Percentiles rank a stretch among this genome's conserved stretches.
Conservation (phyloP, 2,329 filamentous ascomycete species). For the Alternaria conjuncta region DNA sequence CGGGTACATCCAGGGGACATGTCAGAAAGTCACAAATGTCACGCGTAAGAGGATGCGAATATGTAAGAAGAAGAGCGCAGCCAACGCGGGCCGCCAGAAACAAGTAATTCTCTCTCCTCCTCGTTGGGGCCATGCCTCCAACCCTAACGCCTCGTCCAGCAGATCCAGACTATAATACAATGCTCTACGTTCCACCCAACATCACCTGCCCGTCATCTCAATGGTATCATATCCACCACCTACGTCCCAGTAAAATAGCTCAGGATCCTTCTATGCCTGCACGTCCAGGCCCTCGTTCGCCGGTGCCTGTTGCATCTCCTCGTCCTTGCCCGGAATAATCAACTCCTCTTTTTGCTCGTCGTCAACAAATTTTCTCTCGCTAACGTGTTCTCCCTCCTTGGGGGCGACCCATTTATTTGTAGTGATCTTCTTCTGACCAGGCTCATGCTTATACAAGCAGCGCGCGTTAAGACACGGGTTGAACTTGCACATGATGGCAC, state of each 20-base stretch:
- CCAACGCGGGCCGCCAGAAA: conserved; percentile 8
- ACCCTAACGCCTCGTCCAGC: conserved; percentile 18
- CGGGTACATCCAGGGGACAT: not conserved
- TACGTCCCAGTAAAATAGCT: not conserved
- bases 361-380: conserved; percentile 86
- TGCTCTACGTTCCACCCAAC: conserved; percentile 16
- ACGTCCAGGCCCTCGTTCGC: conserved; percentile 30
- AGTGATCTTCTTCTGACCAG: conserved; percentile 79
- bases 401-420: conserved; percentile 86
- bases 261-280: conserved; percentile 19
- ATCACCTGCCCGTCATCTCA: conserved; percentile 1
- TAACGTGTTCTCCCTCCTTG: conserved; percentile 67
- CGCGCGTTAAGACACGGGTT: conserved; percentile 88
- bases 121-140: conserved; percentile 8
- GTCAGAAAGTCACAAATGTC: not conserved
- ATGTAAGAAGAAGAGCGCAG: conserved; percentile 12
- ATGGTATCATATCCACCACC: conserved; percentile 25
- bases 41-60: not conserved
- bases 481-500: conserved; percentile 84
- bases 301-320: conserved; percentile 23
- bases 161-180: conserved; percentile 36
- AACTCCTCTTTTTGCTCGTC: conserved; percentile 73
- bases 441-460: conserved; percentile 88
- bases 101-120: conserved; percentile 3
- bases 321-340: conserved; percentile 64